Evolutionary conservation across 2,329 filamentous ascomycete genomes (phyloP).

Genomic region (Monilinia aucupariae): DNA sequence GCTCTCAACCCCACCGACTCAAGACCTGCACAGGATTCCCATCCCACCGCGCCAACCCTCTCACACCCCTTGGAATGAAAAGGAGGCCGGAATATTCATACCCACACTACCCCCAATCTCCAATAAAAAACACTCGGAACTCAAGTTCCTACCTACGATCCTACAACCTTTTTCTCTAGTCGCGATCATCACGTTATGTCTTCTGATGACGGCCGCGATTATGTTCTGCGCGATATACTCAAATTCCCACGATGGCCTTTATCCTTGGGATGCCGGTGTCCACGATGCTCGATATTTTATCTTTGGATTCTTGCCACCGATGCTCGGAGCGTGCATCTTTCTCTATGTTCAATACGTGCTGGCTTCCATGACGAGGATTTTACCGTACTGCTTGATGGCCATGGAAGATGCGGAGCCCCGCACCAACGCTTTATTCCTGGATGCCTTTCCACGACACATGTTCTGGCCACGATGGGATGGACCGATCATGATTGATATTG

Average conservation of each 20-base stretch:
- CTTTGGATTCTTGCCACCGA: constrained; percentile 77
- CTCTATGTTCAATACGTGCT: constrained; percentile 74
- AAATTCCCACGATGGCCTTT: constrained; percentile 56
- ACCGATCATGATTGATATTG: constrained; percentile 60
- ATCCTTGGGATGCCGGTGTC: constrained; percentile 58
- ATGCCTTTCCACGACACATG: constrained; percentile 55
- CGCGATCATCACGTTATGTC: constrained; percentile 53
- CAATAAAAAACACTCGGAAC: constrained; percentile 43
- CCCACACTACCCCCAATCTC: constrained; percentile 42
- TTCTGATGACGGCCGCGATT: constrained; percentile 66
- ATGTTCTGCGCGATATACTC: constrained; percentile 70
- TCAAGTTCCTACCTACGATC: constrained; percentile 67
- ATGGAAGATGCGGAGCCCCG: constrained; percentile 54
- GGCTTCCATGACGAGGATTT: constrained; percentile 65
- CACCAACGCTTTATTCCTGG: constrained; percentile 60
- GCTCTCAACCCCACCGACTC: constrained; percentile 22
- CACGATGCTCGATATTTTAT: constrained; percentile 75
- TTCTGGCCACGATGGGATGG: constrained; percentile 65
- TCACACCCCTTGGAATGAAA: constrained; percentile 3
- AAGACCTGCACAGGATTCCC: constrained; percentile 1
- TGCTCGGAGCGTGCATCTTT: constrained; percentile 65
- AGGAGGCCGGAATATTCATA: constrained; percentile 41
- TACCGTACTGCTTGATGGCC: constrained; percentile 75
- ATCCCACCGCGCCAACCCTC: background rate
- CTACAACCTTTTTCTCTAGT: constrained; percentile 62